These are phyloP conservation scores for Xylariaceae sp. DNA, from an alignment of 2,329 filamentous ascomycete genomes.

Conservation along the genomic window DNA sequence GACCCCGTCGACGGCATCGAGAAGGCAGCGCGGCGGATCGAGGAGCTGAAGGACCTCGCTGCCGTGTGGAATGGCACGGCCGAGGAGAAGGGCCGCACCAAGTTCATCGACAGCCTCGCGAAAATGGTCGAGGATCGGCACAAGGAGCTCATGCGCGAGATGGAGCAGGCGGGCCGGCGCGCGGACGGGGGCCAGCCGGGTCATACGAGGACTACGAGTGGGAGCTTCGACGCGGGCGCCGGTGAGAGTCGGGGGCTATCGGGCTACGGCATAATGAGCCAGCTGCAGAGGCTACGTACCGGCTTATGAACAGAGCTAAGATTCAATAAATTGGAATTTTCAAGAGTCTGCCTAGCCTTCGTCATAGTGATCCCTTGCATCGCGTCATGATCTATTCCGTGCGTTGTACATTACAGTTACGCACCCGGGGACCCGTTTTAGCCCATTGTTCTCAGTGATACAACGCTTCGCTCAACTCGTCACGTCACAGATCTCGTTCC, in stretches of 20 bases:
- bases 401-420: too few relatives aligned
- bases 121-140: slow-evolving; percentile 77
- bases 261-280: slow-evolving; percentile 59
- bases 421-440: too few relatives aligned
- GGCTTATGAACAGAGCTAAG: slow-evolving; percentile 39
- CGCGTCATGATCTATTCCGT: too few relatives aligned
- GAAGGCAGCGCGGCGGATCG: slow-evolving; percentile 68
- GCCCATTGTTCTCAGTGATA: too few relatives aligned
- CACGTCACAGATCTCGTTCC: too few relatives aligned
- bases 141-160: slow-evolving; percentile 49
- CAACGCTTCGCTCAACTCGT: too few relatives aligned
- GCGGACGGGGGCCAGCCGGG: slow-evolving; percentile 31
- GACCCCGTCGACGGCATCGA: slow-evolving; percentile 65
- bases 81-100: slow-evolving; percentile 79
- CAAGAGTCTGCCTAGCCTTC: background rate
- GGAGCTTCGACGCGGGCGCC: slow-evolving; percentile 27
- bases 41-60: slow-evolving; percentile 70
- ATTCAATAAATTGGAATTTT: background rate
- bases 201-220: slow-evolving; percentile 34
- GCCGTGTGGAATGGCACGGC: slow-evolving; percentile 93
- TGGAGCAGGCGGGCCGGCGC: slow-evolving; percentile 40
- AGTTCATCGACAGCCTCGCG: slow-evolving; percentile 76
- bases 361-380: background rate
- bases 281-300: slow-evolving; percentile 56
- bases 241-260: slow-evolving; percentile 43